A percentile compares a stretch with the other conserved stretches of the same genome.
Evolutionary conservation across 164 flowering plant genomes (phyloP).

Genomic region (Stephania japonica): DNA sequence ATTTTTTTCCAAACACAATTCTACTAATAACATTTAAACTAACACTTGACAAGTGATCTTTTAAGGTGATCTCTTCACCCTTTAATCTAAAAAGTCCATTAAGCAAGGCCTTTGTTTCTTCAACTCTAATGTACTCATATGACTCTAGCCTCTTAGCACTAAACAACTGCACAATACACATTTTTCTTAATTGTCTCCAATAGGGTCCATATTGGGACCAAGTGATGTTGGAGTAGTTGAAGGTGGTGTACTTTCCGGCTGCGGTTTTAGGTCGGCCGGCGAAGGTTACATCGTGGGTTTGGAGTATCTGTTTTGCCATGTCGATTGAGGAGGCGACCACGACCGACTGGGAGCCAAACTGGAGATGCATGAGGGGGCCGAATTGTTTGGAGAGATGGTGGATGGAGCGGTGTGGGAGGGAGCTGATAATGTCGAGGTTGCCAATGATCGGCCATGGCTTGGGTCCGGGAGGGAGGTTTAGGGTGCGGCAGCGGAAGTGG

Average conservation of each 20-base stretch:
- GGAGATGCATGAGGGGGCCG: slow-evolving; percentile 31
- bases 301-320: slow-evolving; percentile 32
- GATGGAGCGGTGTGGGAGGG: slow-evolving; percentile 28
- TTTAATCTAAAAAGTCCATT: background rate
- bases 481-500: background rate
- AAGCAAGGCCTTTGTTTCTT: slow-evolving; percentile 20
- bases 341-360: slow-evolving; percentile 23
- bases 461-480: slow-evolving; percentile 33
- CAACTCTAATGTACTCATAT: too few relatives aligned
- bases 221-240: slow-evolving; percentile 19
- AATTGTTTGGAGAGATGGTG: slow-evolving; percentile 22
- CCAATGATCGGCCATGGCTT: slow-evolving; percentile 31
- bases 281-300: slow-evolving; percentile 25
- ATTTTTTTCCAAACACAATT: slow-evolving; percentile 29
- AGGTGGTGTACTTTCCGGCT: slow-evolving; percentile 24
- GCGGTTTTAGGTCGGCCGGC: slow-evolving; percentile 26
- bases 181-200: slow-evolving; percentile 31
- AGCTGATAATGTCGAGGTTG: slow-evolving; percentile 25
- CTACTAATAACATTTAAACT: slow-evolving; percentile 26
- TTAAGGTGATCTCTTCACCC: slow-evolving; percentile 16
- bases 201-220: slow-evolving; percentile 30
- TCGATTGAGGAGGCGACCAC: slow-evolving; percentile 29
- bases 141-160: slow-evolving; percentile 29
- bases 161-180: slow-evolving; percentile 24
- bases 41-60: slow-evolving; percentile 15